Evolutionary conservation across 2,329 filamentous ascomycete species (phyloP), one percentile per base, ranked within the genome.

Genomic region (Penicillium sp.): DNA sequence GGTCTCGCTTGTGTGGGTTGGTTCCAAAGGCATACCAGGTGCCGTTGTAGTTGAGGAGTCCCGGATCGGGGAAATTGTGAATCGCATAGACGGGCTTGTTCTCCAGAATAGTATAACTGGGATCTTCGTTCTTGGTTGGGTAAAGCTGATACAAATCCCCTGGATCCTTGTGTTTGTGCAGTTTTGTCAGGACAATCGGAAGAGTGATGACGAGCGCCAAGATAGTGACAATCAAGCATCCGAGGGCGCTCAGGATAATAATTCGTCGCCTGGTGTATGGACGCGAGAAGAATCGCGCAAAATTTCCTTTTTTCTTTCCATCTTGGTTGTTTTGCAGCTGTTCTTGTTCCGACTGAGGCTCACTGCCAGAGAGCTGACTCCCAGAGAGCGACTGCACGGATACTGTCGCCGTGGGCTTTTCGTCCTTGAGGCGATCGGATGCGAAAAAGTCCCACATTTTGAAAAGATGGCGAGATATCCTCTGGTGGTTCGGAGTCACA

Each of bases 21-120:
- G 71, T 73, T 7, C 70, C 75, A 52, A 67, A 72, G 15, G 74
- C 73, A 60, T 72, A 73, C 67, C 71, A 75, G 31, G 72, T 75
- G 11, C 69, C 71, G 52, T 74, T 73, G 39, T 71, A 63, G 45
- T 69, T 63, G 39, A 71, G 55, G 25, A 71, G 61, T 25, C 69
- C 69, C 22, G 72, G 73, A 57, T 73, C 71, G 1, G 71, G 71
- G 49, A 74, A 74, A 51, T 72, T 64, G 17, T 69, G 54, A n/a
- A 71, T 20, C 4, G 62, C 67, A 22, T 56, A 65, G 17, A 67
- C 48, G 12, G 68, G 69, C 12, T 54, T 58, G 22, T 69, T 68
- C n/a, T 60, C 55, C 35, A 38, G n/a, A 20, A 60, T 38, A 12
- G 62, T 49, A 34, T 67, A 68, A 34, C 59, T 71, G 14, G 62